Base-by-base conservation (phyloP, 345 rosid species). In the Gossypium raimondii region DNA sequence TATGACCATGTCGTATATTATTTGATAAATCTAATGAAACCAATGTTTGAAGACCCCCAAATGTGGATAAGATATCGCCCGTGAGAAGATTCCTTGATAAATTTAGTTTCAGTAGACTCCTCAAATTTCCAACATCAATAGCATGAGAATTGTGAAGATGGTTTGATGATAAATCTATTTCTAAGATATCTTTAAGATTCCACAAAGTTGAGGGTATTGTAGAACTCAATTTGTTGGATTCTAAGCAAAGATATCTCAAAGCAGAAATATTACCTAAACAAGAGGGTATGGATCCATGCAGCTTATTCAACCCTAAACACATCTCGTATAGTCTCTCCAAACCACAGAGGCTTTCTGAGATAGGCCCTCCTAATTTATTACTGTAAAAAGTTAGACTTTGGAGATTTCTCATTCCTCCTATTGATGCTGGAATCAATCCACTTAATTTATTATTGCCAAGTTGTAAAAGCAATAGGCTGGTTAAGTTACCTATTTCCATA, bases 291-390 rank as follows among this genome's bases (percentile, higher is more conserved):
- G 71, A 11, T 20, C 62, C 81, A 20, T 12, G 4, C 1, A 74
- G 64, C 17, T 38, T 18, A 47, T 78, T 78, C 3, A 18, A 60
- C 1, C 2, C 7, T 24, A 74, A 47, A 0, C 7, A 16, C 20
- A 62, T 29, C 1, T 0, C 3, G 9, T 2, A 11, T 13, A 78
- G 44, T 0, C 11, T 68, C 6, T 61, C 6, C 24, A 74, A 68
- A 45, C 24, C 43, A 43, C 77, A 73, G 11, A 78, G 3, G 1
- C 18, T 18, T n/a, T 16, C 18, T 4, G 71, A 52, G 45, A 68
- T 73, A 2, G 7, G 25, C 14, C 75, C 72, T 74, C 7, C 24
- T 27, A 78, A 25, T 50, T 43, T 70, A 22, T 74, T 78, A 7
- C 2, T 2, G 1, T 1, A 4, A 27, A 62, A 38, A 51, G 5